These are phyloP conservation scores for Chimonanthus salicifolius DNA, from an alignment of 164 flowering plant species.

Conservation along the genomic window DNA sequence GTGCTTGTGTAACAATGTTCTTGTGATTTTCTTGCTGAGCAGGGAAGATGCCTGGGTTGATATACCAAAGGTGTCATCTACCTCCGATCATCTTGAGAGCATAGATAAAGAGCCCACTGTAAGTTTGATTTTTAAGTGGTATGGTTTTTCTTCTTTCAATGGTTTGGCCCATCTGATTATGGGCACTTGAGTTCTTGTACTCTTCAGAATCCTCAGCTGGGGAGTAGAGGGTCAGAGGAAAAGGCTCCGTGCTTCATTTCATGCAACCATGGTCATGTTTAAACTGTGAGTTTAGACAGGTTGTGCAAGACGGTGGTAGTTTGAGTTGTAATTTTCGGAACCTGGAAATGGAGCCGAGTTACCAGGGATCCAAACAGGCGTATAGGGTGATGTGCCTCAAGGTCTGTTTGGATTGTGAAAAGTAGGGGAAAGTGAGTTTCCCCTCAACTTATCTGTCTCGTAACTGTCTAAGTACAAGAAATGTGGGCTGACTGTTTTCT, in stretches of 20 bases:
- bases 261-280: no score
- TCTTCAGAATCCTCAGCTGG: not conserved
- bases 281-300: not conserved
- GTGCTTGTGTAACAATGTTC: not conserved
- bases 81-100: not conserved
- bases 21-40: constrained; percentile 7
- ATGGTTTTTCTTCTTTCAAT: not conserved
- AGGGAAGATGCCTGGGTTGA: constrained; percentile 42
- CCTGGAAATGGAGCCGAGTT: not conserved
- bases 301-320: not conserved
- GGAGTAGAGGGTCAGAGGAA: not conserved
- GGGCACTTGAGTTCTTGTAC: not conserved
- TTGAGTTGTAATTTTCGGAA: no score
- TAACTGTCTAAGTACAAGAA: not conserved
- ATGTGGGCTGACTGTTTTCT: not conserved
- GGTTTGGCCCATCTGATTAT: not conserved
- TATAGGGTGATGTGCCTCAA: not conserved
- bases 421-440: no score
- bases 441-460: not conserved
- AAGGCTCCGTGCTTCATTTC: not conserved
- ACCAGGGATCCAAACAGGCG: not conserved
- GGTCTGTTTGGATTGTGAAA: no score
- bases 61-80: constrained; percentile 4
- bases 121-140: not conserved
- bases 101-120: constrained; percentile 1